phyloP scores from a whole-genome alignment of 768 basidiomycete species.

The Termitomyces sp. region DNA sequence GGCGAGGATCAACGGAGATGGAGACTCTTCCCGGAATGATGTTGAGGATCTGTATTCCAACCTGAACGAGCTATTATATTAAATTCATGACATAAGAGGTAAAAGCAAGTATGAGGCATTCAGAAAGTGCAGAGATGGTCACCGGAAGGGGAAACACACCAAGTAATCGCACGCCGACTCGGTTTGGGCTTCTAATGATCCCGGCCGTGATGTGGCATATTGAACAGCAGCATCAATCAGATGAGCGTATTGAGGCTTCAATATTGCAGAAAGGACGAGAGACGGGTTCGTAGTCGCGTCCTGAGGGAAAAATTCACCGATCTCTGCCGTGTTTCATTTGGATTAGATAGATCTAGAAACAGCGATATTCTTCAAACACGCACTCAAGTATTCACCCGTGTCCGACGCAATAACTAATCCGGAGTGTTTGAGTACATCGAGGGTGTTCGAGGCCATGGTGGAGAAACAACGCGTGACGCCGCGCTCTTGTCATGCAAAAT shows the following conservation, averaged over 20 bases:
- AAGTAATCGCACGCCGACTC: conserved; percentile 24
- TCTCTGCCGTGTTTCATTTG: conserved; percentile 16
- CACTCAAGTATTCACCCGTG: conserved; percentile 27
- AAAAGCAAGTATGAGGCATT: neutral
- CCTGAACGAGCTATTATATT: conserved; percentile 24
- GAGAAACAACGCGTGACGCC: too few species aligned
- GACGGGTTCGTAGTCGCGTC: conserved; percentile 34
- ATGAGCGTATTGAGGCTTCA: conserved; percentile 26
- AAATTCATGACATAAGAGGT: neutral
- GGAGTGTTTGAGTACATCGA: conserved; percentile 21
- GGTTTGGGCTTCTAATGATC: conserved; percentile 13
- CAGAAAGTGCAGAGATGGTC: neutral
- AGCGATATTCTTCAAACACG: neutral
- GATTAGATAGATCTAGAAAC: neutral
- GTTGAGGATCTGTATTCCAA: conserved; percentile 24
- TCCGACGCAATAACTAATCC: conserved; percentile 28
- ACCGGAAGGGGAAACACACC: conserved; percentile 11
- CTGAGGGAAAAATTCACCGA: conserved; percentile 22
- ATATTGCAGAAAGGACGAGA: conserved; percentile 24
- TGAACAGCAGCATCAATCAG: conserved; percentile 23
- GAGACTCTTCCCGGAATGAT: conserved; percentile 30
- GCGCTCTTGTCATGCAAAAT: too few species aligned
- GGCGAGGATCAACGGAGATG: conserved; percentile 29
- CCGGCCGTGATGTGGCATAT: conserved; percentile 14
- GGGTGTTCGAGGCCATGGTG: conserved; percentile 15